Evolutionary conservation across 2,329 filamentous ascomycete species (phyloP).

Genomic region (Monilinia polystroma): DNA sequence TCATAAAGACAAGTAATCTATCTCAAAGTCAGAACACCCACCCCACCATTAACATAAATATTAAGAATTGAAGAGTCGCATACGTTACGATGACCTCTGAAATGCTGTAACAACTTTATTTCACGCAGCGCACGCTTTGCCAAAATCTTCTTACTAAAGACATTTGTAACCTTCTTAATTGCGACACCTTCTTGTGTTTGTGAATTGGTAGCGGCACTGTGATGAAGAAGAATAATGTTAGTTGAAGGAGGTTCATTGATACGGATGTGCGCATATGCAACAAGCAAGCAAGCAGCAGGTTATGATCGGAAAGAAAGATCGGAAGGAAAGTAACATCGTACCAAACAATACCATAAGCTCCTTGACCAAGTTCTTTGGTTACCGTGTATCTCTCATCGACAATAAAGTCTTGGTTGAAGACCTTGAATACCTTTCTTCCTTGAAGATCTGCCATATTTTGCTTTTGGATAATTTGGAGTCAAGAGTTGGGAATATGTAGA

Average conservation of each 20-base stretch:
- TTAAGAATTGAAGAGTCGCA: slow-evolving; percentile 42
- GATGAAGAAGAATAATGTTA: slow-evolving; percentile 26
- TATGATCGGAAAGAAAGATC: neutral
- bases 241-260: slow-evolving; percentile 35
- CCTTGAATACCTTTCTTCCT: slow-evolving; percentile 93
- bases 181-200: slow-evolving; percentile 91
- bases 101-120: slow-evolving; percentile 98
- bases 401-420: slow-evolving; percentile 99
- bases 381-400: slow-evolving; percentile 98
- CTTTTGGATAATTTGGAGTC: neutral
- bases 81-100: slow-evolving; percentile 85
- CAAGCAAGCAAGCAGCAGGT: no score
- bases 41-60: slow-evolving; percentile 10
- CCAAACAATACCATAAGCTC: slow-evolving; percentile 98
- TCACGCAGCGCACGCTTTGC: slow-evolving; percentile 96
- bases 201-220: slow-evolving; percentile 86
- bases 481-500: neutral
- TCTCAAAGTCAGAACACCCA: slow-evolving; percentile 42
- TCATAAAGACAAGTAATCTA: slow-evolving; percentile 99
- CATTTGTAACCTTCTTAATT: slow-evolving; percentile 99
- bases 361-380: slow-evolving; percentile 97
- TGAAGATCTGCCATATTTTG: slow-evolving; percentile 40
- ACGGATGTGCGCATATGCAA: slow-evolving; percentile 21
- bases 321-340: slow-evolving; percentile 48
- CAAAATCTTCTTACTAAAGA: slow-evolving; percentile 99